Conservation (phyloP, 2,329 filamentous ascomycete genomes). For the Polytolypa hystricis region DNA sequence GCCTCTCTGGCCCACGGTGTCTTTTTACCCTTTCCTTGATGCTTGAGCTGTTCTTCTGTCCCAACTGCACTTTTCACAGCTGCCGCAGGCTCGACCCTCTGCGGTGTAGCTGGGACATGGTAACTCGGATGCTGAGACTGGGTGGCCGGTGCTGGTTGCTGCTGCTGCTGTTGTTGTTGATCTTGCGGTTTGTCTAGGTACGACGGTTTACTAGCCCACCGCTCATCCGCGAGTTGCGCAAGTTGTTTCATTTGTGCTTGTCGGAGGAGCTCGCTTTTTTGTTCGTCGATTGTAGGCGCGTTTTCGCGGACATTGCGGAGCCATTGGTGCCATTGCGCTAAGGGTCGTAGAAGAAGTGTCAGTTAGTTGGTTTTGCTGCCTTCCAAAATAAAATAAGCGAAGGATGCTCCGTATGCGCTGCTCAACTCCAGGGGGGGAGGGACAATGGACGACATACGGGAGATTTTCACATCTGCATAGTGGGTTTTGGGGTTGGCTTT, state of each 20-base stretch:
- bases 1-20: slow-evolving; percentile 50
- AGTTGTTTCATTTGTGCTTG: slow-evolving; percentile 49
- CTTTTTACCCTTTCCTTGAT: slow-evolving; percentile 11
- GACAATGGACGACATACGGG: slow-evolving; percentile 33
- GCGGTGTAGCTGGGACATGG: slow-evolving; percentile 12
- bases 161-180: too few relatives aligned
- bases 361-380: slow-evolving; percentile 8
- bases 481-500: slow-evolving; percentile 43
- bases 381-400: slow-evolving; percentile 3
- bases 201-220: slow-evolving; percentile 50
- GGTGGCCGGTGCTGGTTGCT: slow-evolving; percentile 35
- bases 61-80: slow-evolving; percentile 22
- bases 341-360: slow-evolving; percentile 6
- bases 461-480: slow-evolving; percentile 49
- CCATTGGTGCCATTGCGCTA: slow-evolving; percentile 60
- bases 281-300: slow-evolving; percentile 48
- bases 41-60: slow-evolving; percentile 21
- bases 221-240: slow-evolving; percentile 48
- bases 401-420: too few relatives aligned
- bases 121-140: slow-evolving; percentile 28
- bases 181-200: slow-evolving; percentile 46
- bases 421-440: too few relatives aligned
- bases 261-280: slow-evolving; percentile 45
- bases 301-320: slow-evolving; percentile 49
- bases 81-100: slow-evolving; percentile 20